Percentiles rank a stretch among this genome's conserved stretches.
phyloP scores from a whole-genome alignment of 2,329 filamentous ascomycete species.

The Thelonectria olida region DNA sequence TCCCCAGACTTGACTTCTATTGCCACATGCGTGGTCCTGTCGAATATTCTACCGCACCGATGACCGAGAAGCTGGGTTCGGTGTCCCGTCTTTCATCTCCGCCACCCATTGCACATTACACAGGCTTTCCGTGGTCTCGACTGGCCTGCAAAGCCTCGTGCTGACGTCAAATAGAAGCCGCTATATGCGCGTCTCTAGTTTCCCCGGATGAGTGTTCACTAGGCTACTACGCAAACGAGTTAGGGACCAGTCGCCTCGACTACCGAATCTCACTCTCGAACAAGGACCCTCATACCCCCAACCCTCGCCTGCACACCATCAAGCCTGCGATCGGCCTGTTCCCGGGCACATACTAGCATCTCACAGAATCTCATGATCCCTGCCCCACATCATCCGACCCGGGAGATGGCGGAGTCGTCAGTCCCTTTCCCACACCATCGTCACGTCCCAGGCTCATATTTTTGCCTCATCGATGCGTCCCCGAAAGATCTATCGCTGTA shows the following conservation, averaged over 20 bases:
- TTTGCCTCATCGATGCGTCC: conserved; percentile 32
- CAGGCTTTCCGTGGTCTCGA: conserved; percentile 13
- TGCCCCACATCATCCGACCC: conserved; percentile 43
- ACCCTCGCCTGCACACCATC: conserved; percentile 35
- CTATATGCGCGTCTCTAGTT: conserved; percentile 18
- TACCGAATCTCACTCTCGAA: conserved; percentile 28
- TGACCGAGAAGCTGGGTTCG: conserved; percentile 27
- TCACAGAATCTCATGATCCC: conserved; percentile 42
- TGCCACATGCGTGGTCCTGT: conserved; percentile 30
- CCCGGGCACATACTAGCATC: conserved; percentile 34
- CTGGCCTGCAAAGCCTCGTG: conserved; percentile 14
- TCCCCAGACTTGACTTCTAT: conserved; percentile 30
- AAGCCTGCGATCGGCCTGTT: conserved; percentile 36
- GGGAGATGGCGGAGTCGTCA: conserved; percentile 29
- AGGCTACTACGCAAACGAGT: conserved; percentile 30
- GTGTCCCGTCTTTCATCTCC: conserved; percentile 19
- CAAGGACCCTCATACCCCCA: conserved; percentile 21
- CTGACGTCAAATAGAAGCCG: conserved; percentile 22
- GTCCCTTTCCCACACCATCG: conserved; percentile 33
- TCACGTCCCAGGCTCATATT: conserved; percentile 19
- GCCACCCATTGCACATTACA: conserved; percentile 1
- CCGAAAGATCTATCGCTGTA: conserved; percentile 5
- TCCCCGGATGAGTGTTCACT: conserved; percentile 25
- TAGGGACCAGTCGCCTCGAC: conserved; percentile 27
- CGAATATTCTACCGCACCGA: conserved; percentile 32